phyloP scores from a whole-genome alignment of 78 protist genomes.

The slime mould (Dictyostelium discoideum) region DNA sequence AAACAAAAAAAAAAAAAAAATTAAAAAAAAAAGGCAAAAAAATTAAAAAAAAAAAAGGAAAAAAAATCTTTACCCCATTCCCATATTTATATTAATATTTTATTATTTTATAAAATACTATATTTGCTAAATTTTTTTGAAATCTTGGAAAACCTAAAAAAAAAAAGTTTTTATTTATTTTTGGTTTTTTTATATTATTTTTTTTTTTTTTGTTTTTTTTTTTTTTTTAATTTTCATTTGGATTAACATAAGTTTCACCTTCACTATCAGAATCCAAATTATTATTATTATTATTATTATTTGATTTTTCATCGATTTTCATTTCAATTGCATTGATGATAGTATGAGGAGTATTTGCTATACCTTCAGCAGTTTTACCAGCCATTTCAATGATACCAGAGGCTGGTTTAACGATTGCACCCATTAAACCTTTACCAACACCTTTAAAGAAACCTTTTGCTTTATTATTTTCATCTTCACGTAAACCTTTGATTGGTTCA shows the following conservation, averaged over 20 bases:
- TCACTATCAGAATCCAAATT: not conserved
- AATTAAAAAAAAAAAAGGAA: too few relatives aligned
- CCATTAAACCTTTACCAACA: constrained; percentile 90
- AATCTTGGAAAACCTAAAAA: too few relatives aligned
- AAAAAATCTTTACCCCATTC: too few relatives aligned
- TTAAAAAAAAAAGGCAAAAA: too few relatives aligned
- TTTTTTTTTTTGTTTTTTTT: not conserved
- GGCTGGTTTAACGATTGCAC: constrained; percentile 89
- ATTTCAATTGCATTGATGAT: constrained; percentile 31
- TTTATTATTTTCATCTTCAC: constrained; percentile 24
- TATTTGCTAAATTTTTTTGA: too few relatives aligned
- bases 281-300: not conserved
- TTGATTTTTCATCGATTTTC: not conserved
- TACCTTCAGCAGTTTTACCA: constrained; percentile 75
- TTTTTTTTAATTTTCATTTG: not conserved
- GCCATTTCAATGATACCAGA: constrained; percentile 84
- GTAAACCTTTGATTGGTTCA: constrained; percentile 64
- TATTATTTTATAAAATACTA: too few relatives aligned
- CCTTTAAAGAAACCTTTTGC: constrained; percentile 83
- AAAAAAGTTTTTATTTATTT: too few relatives aligned
- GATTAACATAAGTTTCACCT: not conserved
- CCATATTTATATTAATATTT: too few relatives aligned
- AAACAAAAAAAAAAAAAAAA: too few relatives aligned
- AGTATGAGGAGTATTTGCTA: constrained; percentile 57
- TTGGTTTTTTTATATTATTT: too few relatives aligned